Conservation (phyloP, 805 yeast genomes). For the Zygoascus bituminiphila region DNA sequence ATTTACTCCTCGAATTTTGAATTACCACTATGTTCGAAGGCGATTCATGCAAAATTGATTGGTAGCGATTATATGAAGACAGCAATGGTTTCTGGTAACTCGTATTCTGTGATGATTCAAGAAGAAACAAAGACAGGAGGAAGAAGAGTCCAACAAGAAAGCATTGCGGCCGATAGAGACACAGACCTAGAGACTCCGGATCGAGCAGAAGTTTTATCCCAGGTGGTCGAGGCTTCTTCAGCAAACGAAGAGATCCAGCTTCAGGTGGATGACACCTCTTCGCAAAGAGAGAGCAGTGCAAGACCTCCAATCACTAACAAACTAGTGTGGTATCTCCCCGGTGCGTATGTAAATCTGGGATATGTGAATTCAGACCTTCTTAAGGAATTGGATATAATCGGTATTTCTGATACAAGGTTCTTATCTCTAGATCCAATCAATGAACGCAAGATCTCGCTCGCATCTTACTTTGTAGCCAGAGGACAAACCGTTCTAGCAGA, state of each 20-base stretch:
- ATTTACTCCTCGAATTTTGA: conserved; percentile 31
- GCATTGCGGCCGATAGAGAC: neutral
- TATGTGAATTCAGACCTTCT: conserved; percentile 6
- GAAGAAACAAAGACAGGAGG: neutral
- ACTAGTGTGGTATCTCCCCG: neutral
- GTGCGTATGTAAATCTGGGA: neutral
- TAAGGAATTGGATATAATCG: neutral
- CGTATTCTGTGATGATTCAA: neutral
- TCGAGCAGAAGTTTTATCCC: too few relatives aligned
- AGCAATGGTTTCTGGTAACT: conserved; percentile 13
- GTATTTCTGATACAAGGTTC: conserved; percentile 6
- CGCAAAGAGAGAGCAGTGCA: too few relatives aligned
- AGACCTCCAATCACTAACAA: neutral
- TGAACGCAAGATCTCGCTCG: neutral
- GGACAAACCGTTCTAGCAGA: neutral
- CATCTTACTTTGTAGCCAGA: neutral
- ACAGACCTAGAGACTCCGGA: neutral
- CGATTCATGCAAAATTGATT: conserved; percentile 22
- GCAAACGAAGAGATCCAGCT: too few relatives aligned
- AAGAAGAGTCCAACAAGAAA: neutral
- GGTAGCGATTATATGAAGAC: conserved; percentile 23
- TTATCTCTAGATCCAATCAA: neutral
- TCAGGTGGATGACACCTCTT: neutral
- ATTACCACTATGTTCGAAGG: conserved; percentile 32
- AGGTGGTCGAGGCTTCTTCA: too few relatives aligned